Conservation (phyloP, 768 basidiomycete genomes). For the Mycena filopes region DNA sequence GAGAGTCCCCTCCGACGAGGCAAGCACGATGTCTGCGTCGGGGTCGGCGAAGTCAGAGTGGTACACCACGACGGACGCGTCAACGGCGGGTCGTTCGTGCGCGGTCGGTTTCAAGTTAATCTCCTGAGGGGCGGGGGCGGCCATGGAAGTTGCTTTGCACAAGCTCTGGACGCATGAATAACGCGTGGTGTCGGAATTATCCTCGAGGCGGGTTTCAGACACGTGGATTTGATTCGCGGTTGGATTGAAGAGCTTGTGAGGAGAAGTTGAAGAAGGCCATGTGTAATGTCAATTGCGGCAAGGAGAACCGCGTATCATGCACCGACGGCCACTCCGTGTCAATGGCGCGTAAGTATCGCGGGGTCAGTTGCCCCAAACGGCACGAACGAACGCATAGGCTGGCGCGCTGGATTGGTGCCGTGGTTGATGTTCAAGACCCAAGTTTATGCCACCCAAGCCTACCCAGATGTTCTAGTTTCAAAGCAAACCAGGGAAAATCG, state of each 20-base stretch:
- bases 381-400: too few species aligned
- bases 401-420: too few species aligned
- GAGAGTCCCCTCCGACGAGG: slow-evolving; percentile 46
- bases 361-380: too few species aligned
- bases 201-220: slow-evolving; percentile 25
- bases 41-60: slow-evolving; percentile 31
- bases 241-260: slow-evolving; percentile 2
- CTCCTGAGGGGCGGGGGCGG: slow-evolving; percentile 22
- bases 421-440: too few species aligned
- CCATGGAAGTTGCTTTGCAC: slow-evolving; percentile 15
- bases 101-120: background rate
- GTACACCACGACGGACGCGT: background rate
- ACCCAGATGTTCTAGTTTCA: too few species aligned
- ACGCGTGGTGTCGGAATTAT: slow-evolving; percentile 4
- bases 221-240: slow-evolving; percentile 23
- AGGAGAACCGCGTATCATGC: too few species aligned
- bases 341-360: too few species aligned
- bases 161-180: slow-evolving; percentile 11
- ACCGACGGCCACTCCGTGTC: too few species aligned
- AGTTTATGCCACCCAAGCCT: too few species aligned
- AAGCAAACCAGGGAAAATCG: too few species aligned
- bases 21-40: slow-evolving; percentile 35
- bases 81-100: background rate
- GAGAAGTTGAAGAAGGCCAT: slow-evolving; percentile 9
- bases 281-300: too few species aligned